phyloP scores from a whole-genome alignment of 1,284 basidiomycete genomes.

The Apiotrichum akiyoshidainum region DNA sequence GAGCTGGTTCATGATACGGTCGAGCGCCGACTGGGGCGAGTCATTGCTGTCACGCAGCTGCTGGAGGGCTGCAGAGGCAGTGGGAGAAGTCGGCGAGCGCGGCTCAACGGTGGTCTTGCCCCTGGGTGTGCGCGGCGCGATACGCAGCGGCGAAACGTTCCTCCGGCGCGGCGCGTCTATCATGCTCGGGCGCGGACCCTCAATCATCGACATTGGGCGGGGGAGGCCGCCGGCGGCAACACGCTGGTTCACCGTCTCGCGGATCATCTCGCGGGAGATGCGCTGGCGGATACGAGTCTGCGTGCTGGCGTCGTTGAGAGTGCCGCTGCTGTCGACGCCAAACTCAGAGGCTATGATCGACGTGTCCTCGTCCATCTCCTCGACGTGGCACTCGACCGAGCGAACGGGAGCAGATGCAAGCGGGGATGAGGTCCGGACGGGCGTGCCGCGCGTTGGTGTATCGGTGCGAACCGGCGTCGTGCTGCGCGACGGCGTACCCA shows the following conservation, averaged over 20 bases:
- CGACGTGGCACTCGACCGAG: background rate
- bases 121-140: background rate
- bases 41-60: slow-evolving; percentile 11
- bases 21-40: slow-evolving; percentile 44
- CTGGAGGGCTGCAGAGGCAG: slow-evolving; percentile 3
- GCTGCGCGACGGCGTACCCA: no score
- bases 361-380: background rate
- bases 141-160: slow-evolving; percentile 4
- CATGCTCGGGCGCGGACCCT: slow-evolving; percentile 18
- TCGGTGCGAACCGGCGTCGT: no score
- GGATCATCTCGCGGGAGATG: slow-evolving; percentile 49
- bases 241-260: slow-evolving; percentile 45
- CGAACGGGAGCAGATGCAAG: slow-evolving; percentile 11
- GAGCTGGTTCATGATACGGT: slow-evolving; percentile 29
- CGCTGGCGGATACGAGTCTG: slow-evolving; percentile 44
- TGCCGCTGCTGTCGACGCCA: slow-evolving; percentile 9
- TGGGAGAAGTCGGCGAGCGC: slow-evolving; percentile 4
- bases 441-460: slow-evolving; percentile 9
- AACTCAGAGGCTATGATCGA: slow-evolving; percentile 12
- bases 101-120: background rate
- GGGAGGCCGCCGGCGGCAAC: slow-evolving; percentile 32
- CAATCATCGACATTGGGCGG: slow-evolving; percentile 16
- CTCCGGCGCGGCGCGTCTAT: slow-evolving; percentile 4
- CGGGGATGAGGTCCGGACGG: slow-evolving; percentile 9
- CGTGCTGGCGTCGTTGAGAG: slow-evolving; percentile 23